Percentiles rank a stretch among this genome's conserved stretches.
phyloP scores from a whole-genome alignment of 75 land plant genomes.

The Sequoiadendron giganteum region DNA sequence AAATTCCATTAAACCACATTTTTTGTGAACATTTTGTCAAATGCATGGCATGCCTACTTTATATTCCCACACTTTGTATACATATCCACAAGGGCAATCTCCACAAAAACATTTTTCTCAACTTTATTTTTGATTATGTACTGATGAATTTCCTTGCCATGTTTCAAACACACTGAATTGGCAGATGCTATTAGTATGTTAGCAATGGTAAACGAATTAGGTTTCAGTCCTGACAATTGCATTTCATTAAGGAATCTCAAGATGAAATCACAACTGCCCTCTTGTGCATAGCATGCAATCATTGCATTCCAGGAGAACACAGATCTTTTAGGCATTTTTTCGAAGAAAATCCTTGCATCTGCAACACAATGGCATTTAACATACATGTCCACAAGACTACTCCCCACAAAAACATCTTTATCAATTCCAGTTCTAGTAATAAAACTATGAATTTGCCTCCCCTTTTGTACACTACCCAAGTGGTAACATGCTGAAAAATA shows the following conservation, averaged over 20 bases:
- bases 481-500: conserved; percentile 15
- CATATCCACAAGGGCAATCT: conserved; percentile 60
- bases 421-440: background rate
- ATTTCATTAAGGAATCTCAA: conserved; percentile 39
- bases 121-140: conserved; percentile 30
- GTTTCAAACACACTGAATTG: conserved; percentile 7
- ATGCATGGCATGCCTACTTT: conserved; percentile 15
- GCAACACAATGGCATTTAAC: conserved; percentile 28
- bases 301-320: conserved; percentile 59
- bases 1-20: conserved; percentile 41
- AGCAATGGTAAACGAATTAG: conserved; percentile 53
- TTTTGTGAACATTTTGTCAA: conserved; percentile 13
- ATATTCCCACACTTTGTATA: conserved; percentile 54
- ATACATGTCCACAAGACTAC: conserved; percentile 47
- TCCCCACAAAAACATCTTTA: conserved; percentile 40
- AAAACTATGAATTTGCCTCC: background rate
- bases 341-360: conserved; percentile 36
- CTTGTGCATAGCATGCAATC: conserved; percentile 45
- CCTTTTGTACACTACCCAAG: conserved; percentile 12
- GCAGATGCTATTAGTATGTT: conserved; percentile 47
- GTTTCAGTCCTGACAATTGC: conserved; percentile 21
- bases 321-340: conserved; percentile 42
- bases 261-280: conserved; percentile 19
- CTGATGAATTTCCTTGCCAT: conserved; percentile 42
- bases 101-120: conserved; percentile 31